Conservation (phyloP, 805 yeast species). For the Kazachstania viticola region DNA sequence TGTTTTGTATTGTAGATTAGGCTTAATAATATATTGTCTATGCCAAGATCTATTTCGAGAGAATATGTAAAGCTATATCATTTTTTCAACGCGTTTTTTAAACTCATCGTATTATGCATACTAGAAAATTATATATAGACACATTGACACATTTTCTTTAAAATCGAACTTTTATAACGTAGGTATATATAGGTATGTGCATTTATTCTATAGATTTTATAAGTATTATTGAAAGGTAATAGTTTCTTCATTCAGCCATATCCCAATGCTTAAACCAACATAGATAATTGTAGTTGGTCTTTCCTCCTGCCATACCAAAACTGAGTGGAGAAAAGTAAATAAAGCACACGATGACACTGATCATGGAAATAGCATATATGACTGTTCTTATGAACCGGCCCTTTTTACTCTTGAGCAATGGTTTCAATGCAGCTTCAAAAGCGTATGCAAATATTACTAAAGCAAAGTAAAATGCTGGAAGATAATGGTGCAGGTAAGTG, state of each 20-base stretch:
- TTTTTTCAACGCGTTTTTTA: no score
- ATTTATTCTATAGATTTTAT: constrained; percentile 2
- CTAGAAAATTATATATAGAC: no score
- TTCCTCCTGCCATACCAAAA: constrained; percentile 51
- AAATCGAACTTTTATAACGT: no score
- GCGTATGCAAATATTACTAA: constrained; percentile 43
- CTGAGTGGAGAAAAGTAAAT: constrained; percentile 51
- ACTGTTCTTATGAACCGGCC: constrained; percentile 17
- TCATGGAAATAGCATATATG: constrained; percentile 33
- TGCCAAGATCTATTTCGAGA: no score
- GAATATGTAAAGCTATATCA: no score
- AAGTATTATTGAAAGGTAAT: no score
- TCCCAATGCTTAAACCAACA: constrained; percentile 41
- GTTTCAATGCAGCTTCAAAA: constrained; percentile 34
- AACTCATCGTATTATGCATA: no score
- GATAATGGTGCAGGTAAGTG: constrained; percentile 75
- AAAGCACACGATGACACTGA: constrained; percentile 40
- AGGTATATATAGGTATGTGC: not conserved
- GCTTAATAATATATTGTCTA: no score
- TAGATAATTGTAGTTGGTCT: constrained; percentile 31
- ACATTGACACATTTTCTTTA: no score
- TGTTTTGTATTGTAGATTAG: no score
- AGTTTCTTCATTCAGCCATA: no score
- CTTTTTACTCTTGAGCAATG: constrained; percentile 19
- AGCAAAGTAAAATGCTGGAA: constrained; percentile 76